Conservation (phyloP, 2,329 filamentous ascomycete genomes). For the Sordariomycetes sp. region DNA sequence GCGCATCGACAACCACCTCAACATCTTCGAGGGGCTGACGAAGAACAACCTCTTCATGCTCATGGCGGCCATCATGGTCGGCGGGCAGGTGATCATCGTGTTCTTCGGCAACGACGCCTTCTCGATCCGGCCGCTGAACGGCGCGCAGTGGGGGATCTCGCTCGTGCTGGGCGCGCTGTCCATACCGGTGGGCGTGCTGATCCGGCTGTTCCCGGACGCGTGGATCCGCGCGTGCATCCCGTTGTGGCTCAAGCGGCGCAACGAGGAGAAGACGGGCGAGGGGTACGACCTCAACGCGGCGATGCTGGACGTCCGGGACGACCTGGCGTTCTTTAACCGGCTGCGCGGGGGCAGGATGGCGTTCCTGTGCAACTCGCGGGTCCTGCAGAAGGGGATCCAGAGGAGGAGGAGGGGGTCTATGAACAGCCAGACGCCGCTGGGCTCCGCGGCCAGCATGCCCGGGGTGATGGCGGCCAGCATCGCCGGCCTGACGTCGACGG, state of each 20-base stretch:
- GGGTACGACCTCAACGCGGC: constrained; percentile 23
- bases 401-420: constrained; percentile 9
- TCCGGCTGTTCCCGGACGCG: constrained; percentile 35
- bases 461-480: constrained; percentile 12
- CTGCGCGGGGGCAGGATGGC: constrained; percentile 51
- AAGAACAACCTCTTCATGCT: constrained; percentile 60
- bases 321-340: constrained; percentile 49
- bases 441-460: constrained; percentile 10
- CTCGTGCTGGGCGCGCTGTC: constrained; percentile 56
- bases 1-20: constrained; percentile 64
- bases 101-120: constrained; percentile 60
- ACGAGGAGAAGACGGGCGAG: not conserved
- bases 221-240: constrained; percentile 10
- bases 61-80: constrained; percentile 62
- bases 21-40: constrained; percentile 61
- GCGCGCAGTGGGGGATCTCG: constrained; percentile 58
- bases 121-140: constrained; percentile 37
- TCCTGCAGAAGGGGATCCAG: constrained; percentile 32
- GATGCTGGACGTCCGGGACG: constrained; percentile 48
- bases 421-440: constrained; percentile 8
- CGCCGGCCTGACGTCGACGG: constrained; percentile 8
- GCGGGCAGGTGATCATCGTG: constrained; percentile 61
- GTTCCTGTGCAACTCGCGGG: constrained; percentile 44
- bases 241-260: not conserved
- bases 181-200: constrained; percentile 53